Percentiles rank a stretch among this genome's conserved stretches.
Conservation (phyloP, 495 filamentous ascomycete species). For the Xylaria grammica region DNA sequence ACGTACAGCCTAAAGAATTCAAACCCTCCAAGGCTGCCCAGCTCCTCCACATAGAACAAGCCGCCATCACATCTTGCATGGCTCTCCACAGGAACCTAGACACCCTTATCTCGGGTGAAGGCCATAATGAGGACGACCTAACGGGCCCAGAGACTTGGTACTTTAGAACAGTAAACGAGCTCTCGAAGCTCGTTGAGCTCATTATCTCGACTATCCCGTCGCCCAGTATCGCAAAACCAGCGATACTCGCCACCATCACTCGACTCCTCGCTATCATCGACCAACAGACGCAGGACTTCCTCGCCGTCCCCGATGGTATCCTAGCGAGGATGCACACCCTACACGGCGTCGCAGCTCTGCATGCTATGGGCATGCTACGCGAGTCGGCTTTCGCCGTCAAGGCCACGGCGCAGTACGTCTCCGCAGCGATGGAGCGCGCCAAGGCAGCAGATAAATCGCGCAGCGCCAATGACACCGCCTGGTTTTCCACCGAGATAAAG, state of each 20-base stretch:
- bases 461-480: slow-evolving; percentile 39
- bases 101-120: slow-evolving; percentile 32
- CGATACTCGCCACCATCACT: not conserved
- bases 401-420: slow-evolving; percentile 39
- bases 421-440: slow-evolving; percentile 41
- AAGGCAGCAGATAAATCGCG: slow-evolving; percentile 45
- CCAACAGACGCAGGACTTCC: slow-evolving; percentile 32
- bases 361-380: slow-evolving; percentile 44
- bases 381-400: slow-evolving; percentile 45
- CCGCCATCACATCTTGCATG: slow-evolving; percentile 33
- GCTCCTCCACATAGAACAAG: slow-evolving; percentile 41
- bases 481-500: slow-evolving; percentile 43
- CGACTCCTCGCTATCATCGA: slow-evolving; percentile 28
- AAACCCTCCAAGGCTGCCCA: slow-evolving; percentile 43
- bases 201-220: slow-evolving; percentile 8
- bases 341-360: slow-evolving; percentile 30
- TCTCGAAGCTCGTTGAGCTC: slow-evolving; percentile 31
- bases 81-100: slow-evolving; percentile 41
- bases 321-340: slow-evolving; percentile 30
- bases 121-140: slow-evolving; percentile 12
- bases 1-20: slow-evolving; percentile 50
- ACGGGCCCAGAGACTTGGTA: slow-evolving; percentile 31
- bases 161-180: slow-evolving; percentile 22
- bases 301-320: slow-evolving; percentile 22
- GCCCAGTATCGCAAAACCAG: slow-evolving; percentile 16